Conservation (phyloP, 306 rosid genomes). For the Glycine latifolia region DNA sequence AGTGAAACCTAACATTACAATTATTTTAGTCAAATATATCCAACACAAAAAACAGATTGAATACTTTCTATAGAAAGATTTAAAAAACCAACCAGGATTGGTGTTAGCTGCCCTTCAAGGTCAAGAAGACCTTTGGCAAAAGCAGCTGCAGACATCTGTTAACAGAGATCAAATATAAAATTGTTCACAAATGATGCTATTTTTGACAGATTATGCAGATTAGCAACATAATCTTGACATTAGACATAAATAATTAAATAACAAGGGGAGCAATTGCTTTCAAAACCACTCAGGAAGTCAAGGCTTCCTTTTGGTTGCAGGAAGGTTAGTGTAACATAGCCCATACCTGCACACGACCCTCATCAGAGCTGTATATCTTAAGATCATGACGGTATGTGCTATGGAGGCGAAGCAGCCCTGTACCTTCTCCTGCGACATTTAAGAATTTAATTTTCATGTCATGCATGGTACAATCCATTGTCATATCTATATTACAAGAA, state of each 20-base stretch:
- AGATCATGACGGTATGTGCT: conserved; percentile 97
- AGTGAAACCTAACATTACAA: conserved; percentile 76
- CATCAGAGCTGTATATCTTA: conserved; percentile 98
- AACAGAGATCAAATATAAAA: conserved; percentile 44
- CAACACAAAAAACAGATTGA: conserved; percentile 39
- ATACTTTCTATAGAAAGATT: conserved; percentile 28
- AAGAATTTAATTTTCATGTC: conserved; percentile 40
- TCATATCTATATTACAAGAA: conserved; percentile 29
- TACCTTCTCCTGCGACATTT: conserved; percentile 83
- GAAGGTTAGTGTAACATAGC: conserved; percentile 3
- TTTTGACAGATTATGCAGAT: conserved; percentile 26
- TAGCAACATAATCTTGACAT: conserved; percentile 39
- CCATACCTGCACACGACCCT: conserved; percentile 99
- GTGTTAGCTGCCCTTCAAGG: conserved; percentile 95
- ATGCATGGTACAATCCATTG: conserved; percentile 29
- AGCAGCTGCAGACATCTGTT: conserved; percentile 99
- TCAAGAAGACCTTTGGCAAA: conserved; percentile 99
- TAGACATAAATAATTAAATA: conserved; percentile 29
- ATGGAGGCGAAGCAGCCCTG: conserved; percentile 96
- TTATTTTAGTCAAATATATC: conserved; percentile 53
- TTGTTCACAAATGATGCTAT: conserved; percentile 39
- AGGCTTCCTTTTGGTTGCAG: conserved; percentile 7
- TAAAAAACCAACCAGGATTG: conserved; percentile 78
- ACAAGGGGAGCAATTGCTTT: conserved; percentile 6
- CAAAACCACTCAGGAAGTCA: conserved; percentile 16